Evolutionary conservation across 2,329 filamentous ascomycete genomes (phyloP).

Genomic region (Aspergillus proliferans): DNA sequence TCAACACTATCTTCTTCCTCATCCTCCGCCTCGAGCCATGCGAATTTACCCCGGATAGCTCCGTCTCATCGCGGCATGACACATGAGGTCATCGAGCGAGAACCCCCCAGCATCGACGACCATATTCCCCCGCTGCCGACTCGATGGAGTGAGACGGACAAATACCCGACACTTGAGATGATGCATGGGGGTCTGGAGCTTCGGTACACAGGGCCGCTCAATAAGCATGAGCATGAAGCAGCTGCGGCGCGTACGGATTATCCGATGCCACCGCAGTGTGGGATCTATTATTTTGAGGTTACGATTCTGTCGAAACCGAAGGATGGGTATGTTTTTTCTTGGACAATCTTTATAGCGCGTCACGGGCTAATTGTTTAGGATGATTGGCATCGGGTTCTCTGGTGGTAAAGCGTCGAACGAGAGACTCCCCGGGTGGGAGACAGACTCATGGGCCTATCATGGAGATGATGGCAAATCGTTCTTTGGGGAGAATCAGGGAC

Average conservation of each 20-base stretch:
- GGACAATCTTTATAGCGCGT: neutral
- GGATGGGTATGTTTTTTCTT: slow-evolving; percentile 50
- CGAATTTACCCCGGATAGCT: slow-evolving; percentile 52
- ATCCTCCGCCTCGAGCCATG: slow-evolving; percentile 53
- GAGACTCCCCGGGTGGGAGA: slow-evolving; percentile 60
- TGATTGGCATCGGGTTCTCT: slow-evolving; percentile 55
- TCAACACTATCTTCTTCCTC: slow-evolving; percentile 6
- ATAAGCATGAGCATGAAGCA: slow-evolving; percentile 65
- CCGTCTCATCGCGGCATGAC: slow-evolving; percentile 70
- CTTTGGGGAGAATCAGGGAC: slow-evolving; percentile 49
- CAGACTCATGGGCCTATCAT: slow-evolving; percentile 61
- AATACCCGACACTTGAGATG: slow-evolving; percentile 66
- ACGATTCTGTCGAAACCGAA: slow-evolving; percentile 61
- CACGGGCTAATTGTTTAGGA: slow-evolving; percentile 10
- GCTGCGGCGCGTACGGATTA: slow-evolving; percentile 76
- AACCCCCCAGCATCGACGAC: slow-evolving; percentile 37
- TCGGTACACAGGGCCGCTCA: slow-evolving; percentile 51
- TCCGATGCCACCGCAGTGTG: slow-evolving; percentile 80
- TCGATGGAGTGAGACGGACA: slow-evolving; percentile 75
- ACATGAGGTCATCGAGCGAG: slow-evolving; percentile 77
- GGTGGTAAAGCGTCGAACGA: slow-evolving; percentile 54
- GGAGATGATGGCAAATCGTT: slow-evolving; percentile 62
- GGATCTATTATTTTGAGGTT: slow-evolving; percentile 89
- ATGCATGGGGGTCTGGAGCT: slow-evolving; percentile 68
- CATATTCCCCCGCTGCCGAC: slow-evolving; percentile 66